Base-by-base conservation (phyloP, 2,329 filamentous ascomycete species). In the Thelonectria blattea region DNA sequence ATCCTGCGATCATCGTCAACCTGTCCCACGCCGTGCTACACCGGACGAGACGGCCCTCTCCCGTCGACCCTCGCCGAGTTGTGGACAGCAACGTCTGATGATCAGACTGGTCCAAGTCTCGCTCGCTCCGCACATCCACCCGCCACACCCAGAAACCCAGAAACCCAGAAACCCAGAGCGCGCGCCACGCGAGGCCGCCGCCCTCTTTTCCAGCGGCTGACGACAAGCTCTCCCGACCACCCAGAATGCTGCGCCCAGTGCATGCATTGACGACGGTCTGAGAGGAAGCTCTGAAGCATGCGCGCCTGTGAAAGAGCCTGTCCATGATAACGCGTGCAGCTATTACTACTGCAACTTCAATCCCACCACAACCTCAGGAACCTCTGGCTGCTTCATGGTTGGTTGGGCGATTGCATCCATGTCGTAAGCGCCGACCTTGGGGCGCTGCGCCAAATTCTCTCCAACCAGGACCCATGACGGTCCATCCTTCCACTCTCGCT, bases 371-470 rank as follows among this genome's bases (percentile, higher is more conserved):
- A 52, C 52, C 17, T 45, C 42, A 54, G 49, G 43, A 53, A 34
- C 42, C 42, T 52, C 17, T 30, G 18, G 43, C 17, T 32, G 48
- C 27, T 17, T 27, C 48, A 34, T 57, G 51, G 59, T 49, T 52
- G 50, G 50, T 46, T 37, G 56, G 55, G 49, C 32, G 51, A 30
- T 27, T 27, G 41, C 39, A 59, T 39, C 61, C 65, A 43, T 58
- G 63, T 60, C 56, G 27, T 66, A 66, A 65, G 65, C 65, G 61
- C 62, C 63, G 53, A 49, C 32, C 41, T 37, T 47, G 48, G 24
- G 56, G 27, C 50, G 47, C 41, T 63, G 60, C 62, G 52, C 59
- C 58, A 62, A 62, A 60, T 52, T 3, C 52, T 50, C 34, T 55
- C 47, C 59, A 47, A 17, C 22, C 46, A 45, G n/a, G 41, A 50